Percentiles rank a stretch among this genome's conserved stretches.
These are phyloP conservation scores for Pachysolen tannophilus DNA, from an alignment of 805 yeast species.

Conservation along the genomic window DNA sequence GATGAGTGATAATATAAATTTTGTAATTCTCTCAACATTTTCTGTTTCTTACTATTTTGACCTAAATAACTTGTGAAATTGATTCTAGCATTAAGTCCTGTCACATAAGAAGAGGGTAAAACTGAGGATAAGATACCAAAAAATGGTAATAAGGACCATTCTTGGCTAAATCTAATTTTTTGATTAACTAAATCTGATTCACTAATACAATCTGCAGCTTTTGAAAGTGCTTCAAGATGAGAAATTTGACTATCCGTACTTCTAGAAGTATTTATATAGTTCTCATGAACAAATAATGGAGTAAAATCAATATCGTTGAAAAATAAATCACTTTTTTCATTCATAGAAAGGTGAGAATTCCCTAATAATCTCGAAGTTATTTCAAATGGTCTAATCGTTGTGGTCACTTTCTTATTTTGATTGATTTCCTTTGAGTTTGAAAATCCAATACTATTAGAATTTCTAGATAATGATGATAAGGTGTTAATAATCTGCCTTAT, in stretches of 20 bases:
- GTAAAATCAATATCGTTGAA: constrained; percentile 93
- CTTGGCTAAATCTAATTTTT: constrained; percentile 81
- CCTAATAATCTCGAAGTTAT: constrained; percentile 62
- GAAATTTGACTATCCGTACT: constrained; percentile 31
- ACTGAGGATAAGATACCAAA: constrained; percentile 86
- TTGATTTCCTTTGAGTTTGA: constrained; percentile 57
- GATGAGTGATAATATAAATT: constrained; percentile 86
- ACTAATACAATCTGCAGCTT: constrained; percentile 86
- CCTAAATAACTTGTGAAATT: constrained; percentile 86
- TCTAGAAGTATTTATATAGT: constrained; percentile 59
- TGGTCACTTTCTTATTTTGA: constrained; percentile 79
- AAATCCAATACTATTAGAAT: constrained; percentile 55
- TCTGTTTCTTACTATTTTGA: constrained; percentile 77
- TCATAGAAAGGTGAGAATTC: constrained; percentile 55
- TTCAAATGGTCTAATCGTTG: constrained; percentile 89
- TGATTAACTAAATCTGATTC: constrained; percentile 75
- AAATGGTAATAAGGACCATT: constrained; percentile 88
- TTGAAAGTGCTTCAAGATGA: constrained; percentile 56
- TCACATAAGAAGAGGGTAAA: constrained; percentile 64
- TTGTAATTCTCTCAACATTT: constrained; percentile 70
- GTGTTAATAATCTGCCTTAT: constrained; percentile 90
- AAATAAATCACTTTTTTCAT: constrained; percentile 80
- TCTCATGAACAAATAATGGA: constrained; percentile 95
- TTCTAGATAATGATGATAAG: constrained; percentile 74
- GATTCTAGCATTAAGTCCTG: constrained; percentile 66